Evolutionary conservation across 495 filamentous ascomycete genomes (phyloP).

Genomic region (Lindgomyces ingoldianus): DNA sequence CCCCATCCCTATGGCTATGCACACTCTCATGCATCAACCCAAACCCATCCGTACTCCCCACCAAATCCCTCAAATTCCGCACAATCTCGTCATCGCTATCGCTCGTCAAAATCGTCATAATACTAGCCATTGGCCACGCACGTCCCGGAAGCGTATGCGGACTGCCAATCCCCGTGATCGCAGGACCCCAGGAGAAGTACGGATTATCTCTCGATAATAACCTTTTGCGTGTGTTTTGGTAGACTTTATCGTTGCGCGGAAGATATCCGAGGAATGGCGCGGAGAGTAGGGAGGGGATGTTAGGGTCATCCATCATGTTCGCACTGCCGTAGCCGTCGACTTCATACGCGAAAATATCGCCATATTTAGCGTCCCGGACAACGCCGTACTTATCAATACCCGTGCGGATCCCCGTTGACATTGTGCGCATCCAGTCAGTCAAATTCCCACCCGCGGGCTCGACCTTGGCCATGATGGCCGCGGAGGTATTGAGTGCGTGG

Average conservation of each 20-base stretch:
- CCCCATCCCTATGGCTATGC: conserved; percentile 49
- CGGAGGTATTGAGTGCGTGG: conserved; percentile 52
- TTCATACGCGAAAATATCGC: conserved; percentile 36
- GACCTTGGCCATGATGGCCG: conserved; percentile 57
- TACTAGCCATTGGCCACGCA: conserved; percentile 61
- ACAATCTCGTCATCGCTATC: conserved; percentile 55
- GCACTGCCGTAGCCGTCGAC: conserved; percentile 57
- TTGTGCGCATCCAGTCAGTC: conserved; percentile 53
- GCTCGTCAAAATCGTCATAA: conserved; percentile 59
- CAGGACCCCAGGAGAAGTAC: conserved; percentile 58
- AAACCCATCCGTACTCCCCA: conserved; percentile 56
- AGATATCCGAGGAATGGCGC: conserved; percentile 57
- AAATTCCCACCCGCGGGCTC: conserved; percentile 48
- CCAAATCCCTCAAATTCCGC: conserved; percentile 49
- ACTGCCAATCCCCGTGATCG: conserved; percentile 56
- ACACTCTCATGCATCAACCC: conserved; percentile 66
- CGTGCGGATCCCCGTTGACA: conserved; percentile 50
- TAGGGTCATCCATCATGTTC: conserved; percentile 64
- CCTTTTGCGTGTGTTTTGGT: conserved; percentile 55
- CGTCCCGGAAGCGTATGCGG: conserved; percentile 58
- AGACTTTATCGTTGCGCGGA: conserved; percentile 48
- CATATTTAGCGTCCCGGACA: conserved; percentile 44
- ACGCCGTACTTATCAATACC: conserved; percentile 58
- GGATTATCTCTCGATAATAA: conserved; percentile 56
- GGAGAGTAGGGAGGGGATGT: conserved; percentile 58